Evolutionary conservation across 2,329 filamentous ascomycete genomes (phyloP).

Genomic region (Rugonectria rugulosa): DNA sequence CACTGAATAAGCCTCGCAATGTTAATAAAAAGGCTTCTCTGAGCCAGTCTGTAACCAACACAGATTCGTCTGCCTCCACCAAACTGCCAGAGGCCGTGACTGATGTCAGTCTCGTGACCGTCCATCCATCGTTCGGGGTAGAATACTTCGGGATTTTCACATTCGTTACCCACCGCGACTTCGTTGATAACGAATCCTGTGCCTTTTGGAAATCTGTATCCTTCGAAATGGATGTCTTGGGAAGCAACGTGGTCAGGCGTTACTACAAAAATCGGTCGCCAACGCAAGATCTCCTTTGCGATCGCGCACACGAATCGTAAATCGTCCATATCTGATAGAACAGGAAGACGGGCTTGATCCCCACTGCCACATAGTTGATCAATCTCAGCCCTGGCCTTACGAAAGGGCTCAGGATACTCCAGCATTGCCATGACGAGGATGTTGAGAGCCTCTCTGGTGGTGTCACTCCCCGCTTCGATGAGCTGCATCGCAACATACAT

Average conservation of each 20-base stretch:
- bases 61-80: constrained; percentile 32
- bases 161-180: constrained; percentile 45
- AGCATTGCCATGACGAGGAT: constrained; percentile 41
- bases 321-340: constrained; percentile 47
- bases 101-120: constrained; percentile 29
- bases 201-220: constrained; percentile 53
- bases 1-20: constrained; percentile 35
- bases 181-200: constrained; percentile 51
- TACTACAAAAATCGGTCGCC: constrained; percentile 50
- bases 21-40: constrained; percentile 35
- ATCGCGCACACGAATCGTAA: constrained; percentile 53
- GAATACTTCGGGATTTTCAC: constrained; percentile 41
- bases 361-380: constrained; percentile 49
- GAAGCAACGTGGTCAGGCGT: constrained; percentile 48
- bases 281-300: constrained; percentile 55
- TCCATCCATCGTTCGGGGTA: constrained; percentile 48
- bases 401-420: constrained; percentile 43
- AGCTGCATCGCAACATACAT: constrained; percentile 50
- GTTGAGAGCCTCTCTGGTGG: constrained; percentile 47
- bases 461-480: constrained; percentile 54
- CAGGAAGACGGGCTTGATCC: constrained; percentile 47
- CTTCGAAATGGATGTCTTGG: constrained; percentile 55
- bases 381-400: constrained; percentile 50
- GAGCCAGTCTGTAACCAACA: constrained; percentile 36
- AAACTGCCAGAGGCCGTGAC: constrained; percentile 38